Evolutionary conservation across 2,329 filamentous ascomycete species (phyloP), one percentile per base, ranked within the genome.

Genomic region (Mycocentrospora acerina): DNA sequence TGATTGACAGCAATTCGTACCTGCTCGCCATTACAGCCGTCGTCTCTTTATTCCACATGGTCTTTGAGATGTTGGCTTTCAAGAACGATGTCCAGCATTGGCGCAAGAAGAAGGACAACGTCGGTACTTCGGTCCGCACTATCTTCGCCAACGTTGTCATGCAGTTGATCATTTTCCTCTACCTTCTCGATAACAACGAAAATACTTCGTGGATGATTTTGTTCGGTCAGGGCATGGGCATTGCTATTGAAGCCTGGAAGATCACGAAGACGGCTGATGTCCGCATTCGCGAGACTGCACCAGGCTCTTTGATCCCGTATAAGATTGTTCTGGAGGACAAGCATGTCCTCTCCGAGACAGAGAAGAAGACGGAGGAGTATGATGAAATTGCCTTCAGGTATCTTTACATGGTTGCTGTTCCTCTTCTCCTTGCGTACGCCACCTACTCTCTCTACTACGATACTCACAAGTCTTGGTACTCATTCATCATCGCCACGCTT

Each of bases 191-290:
- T 73, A 97, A 98, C 74, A 94, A 90, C 52, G 90, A 96, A 42
- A 94, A 93, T 67, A 98, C 93, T 1, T 95, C 87, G 50, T 98
- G 91, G 91, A 97, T 98, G 90, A 97, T 98, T 56, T 76, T 98
- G 14, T 90, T 90, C 34, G 86, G 88, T 9, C 93, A 98, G 72
- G 93, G 86, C 14, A 82, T 95, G 46, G 90, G 90, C 34, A 87
- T 88, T 39, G 68, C 84, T 2, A 77, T 88, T 32, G 85, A 88
- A 67, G 82, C 83, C 29, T 98, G 93, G 93, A 98, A 98, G 71
- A 84, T 98, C 57, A 98, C 93, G 8, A 97, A 95, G 35, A 82
- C 90, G 0, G 93, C 97, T 57, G 82, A 98, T 59, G 87, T 98
- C 40, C 84, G 89, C 37, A 57, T 97, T 41, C 85, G 88, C 10